Base-by-base conservation (phyloP, 2,329 filamentous ascomycete genomes). In the Alternaria dauci region DNA sequence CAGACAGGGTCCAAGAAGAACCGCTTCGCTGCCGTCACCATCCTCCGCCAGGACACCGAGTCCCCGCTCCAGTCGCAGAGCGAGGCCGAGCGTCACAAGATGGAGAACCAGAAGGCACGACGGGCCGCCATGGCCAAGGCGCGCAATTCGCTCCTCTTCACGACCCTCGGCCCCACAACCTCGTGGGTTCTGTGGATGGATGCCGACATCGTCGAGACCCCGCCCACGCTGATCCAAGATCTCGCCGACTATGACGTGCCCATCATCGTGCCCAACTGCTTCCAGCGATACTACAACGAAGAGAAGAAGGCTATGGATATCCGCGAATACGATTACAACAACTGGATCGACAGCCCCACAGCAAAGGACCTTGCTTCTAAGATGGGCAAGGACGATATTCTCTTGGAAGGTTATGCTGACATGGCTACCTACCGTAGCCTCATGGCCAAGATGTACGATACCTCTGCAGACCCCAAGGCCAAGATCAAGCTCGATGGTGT, bases 121-220 rank as follows among this genome's bases (percentile, higher is more conserved):
- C 88, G 95, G 36, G 90, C 93, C 42, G 90, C 92, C 62, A 98
- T 99, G 95, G 90, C 93, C 72, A 91, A 92, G 74, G 94, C 95
- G 38, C 89, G 95, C 66, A 99, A 99, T 78, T 96, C 92, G 55
- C 86, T 99, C 8, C 86, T 99, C 28, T 99, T 98, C 82, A 97
- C 95, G 8, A 98, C 94, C 0, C 83, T 99, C 9, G 94, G 94
- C 2, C 94, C 94, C 0, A 86, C 88, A 12, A 97, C 93, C 0
- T 95, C 93, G 0, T 99, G 95, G 95, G 94, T 99, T 34, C 85
- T 99, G 25, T 99, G 95, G 95, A 85, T 99, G 30, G 95, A 99
- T 76, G 87, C 89, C 38, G 95, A 99, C 78, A 91, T 99, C 65
- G 77, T 99, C 69, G 95, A 99, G 81, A 93, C 92, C 5, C 95